phyloP scores from a whole-genome alignment of 2,329 filamentous ascomycete species.

The Eutypella sp. region DNA sequence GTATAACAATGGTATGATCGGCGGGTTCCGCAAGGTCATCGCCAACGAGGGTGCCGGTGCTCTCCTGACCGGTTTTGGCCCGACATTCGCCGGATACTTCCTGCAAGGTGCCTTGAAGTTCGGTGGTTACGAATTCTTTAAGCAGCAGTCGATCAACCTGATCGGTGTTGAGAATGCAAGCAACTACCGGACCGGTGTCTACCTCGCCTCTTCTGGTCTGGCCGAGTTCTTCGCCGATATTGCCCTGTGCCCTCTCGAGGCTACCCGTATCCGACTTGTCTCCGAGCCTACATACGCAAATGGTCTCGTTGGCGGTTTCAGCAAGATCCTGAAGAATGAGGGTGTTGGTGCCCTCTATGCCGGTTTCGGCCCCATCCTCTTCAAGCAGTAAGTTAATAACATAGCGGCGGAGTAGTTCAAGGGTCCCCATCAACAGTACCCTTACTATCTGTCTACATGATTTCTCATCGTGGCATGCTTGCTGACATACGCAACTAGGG shows the following conservation, averaged over 20 bases:
- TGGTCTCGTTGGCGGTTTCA: slow-evolving; percentile 62
- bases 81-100: slow-evolving; percentile 72
- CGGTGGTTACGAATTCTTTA: slow-evolving; percentile 79
- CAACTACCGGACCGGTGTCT: slow-evolving; percentile 64
- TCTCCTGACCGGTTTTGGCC: slow-evolving; percentile 66
- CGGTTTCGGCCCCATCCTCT: slow-evolving; percentile 67
- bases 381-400: slow-evolving; percentile 55
- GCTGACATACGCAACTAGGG: slow-evolving; percentile 36
- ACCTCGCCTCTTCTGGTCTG: slow-evolving; percentile 52
- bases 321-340: slow-evolving; percentile 65
- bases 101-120: slow-evolving; percentile 77
- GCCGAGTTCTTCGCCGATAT: slow-evolving; percentile 57
- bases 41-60: slow-evolving; percentile 66
- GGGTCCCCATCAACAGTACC: too few relatives aligned
- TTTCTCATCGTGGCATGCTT: background rate
- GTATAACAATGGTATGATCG: slow-evolving; percentile 70
- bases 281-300: slow-evolving; percentile 66
- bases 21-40: slow-evolving; percentile 68
- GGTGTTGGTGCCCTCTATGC: slow-evolving; percentile 71
- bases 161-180: slow-evolving; percentile 61
- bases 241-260: slow-evolving; percentile 71
- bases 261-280: slow-evolving; percentile 73
- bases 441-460: background rate
- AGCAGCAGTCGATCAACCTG: slow-evolving; percentile 68
- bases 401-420: too few relatives aligned